These are phyloP conservation scores for Coriolopsis trogii DNA, from an alignment of 1,284 basidiomycete species.

Conservation along the genomic window DNA sequence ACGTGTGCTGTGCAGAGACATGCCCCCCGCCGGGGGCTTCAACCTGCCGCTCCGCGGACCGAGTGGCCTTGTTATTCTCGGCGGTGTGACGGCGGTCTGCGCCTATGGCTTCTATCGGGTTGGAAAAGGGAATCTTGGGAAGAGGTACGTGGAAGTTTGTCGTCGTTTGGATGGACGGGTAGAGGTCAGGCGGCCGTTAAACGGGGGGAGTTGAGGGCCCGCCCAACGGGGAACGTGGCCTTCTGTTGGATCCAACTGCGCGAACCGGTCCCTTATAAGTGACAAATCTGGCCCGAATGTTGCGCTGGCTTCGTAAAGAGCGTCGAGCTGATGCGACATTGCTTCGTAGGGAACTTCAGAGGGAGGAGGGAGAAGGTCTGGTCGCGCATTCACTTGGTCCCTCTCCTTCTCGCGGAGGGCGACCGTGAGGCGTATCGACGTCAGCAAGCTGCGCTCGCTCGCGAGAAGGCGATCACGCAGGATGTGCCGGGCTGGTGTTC, in stretches of 20 bases:
- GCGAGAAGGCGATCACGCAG: conserved; percentile 95
- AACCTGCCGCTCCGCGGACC: conserved; percentile 94
- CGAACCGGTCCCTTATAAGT: conserved; percentile 47
- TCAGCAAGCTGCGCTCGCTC: conserved; percentile 73
- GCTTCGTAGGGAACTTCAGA: conserved; percentile 80
- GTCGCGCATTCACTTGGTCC: conserved; percentile 95
- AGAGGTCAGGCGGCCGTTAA: conserved; percentile 61
- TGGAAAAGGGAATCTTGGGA: conserved; percentile 90
- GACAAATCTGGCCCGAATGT: conserved; percentile 25
- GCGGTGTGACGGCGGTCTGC: conserved; percentile 83
- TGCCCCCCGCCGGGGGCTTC: conserved; percentile 95
- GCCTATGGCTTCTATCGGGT: conserved; percentile 93
- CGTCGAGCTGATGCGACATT: conserved; percentile 29
- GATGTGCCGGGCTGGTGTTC: conserved; percentile 93
- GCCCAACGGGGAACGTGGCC: conserved; percentile 66
- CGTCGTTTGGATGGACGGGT: conserved; percentile 20
- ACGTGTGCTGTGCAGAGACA: conserved; percentile 66
- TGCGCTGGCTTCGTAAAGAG: conserved; percentile 22
- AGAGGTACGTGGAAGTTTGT: conserved; percentile 66
- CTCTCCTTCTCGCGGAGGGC: conserved; percentile 89
- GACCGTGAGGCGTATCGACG: conserved; percentile 91
- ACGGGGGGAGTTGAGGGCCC: conserved; percentile 57
- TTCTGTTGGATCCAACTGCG: conserved; percentile 67
- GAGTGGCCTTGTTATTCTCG: conserved; percentile 86
- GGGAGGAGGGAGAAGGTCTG: conserved; percentile 93